Conservation (phyloP, 192 early-diverging fungal species). For the Umbelopsis sp. region DNA sequence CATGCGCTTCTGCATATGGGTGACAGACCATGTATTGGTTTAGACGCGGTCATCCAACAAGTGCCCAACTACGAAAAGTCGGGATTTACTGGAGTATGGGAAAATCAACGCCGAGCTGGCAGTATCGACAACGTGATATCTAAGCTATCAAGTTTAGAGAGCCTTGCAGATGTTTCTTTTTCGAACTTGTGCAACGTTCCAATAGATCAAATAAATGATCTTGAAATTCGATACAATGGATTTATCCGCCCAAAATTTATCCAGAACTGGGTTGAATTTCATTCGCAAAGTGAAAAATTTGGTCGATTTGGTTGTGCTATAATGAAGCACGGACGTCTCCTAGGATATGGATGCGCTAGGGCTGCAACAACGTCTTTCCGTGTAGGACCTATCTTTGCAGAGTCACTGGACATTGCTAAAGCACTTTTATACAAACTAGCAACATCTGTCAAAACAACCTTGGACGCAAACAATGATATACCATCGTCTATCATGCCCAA, state of each 20-base stretch:
- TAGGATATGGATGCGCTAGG: slow-evolving; percentile 37
- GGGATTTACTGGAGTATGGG: not conserved
- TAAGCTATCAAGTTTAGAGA: not conserved
- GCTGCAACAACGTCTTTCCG: slow-evolving; percentile 39
- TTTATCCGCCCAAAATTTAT: not conserved
- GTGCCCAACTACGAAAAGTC: not conserved
- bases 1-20: not conserved
- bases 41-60: not conserved
- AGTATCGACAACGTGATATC: not conserved
- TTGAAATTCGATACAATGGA: not conserved
- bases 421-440: slow-evolving; percentile 37
- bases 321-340: not conserved
- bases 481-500: not conserved
- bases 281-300: not conserved
- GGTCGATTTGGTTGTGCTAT: slow-evolving; percentile 22
- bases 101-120: not conserved
- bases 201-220: not conserved
- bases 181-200: not conserved
- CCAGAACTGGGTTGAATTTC: slow-evolving; percentile 3
- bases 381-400: slow-evolving; percentile 38
- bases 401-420: slow-evolving; percentile 30
- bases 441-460: not conserved
- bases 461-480: not conserved
- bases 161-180: not conserved
- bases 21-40: not conserved